Base-by-base conservation (phyloP, 495 filamentous ascomycete genomes). In the Alectoria sarmentosa region DNA sequence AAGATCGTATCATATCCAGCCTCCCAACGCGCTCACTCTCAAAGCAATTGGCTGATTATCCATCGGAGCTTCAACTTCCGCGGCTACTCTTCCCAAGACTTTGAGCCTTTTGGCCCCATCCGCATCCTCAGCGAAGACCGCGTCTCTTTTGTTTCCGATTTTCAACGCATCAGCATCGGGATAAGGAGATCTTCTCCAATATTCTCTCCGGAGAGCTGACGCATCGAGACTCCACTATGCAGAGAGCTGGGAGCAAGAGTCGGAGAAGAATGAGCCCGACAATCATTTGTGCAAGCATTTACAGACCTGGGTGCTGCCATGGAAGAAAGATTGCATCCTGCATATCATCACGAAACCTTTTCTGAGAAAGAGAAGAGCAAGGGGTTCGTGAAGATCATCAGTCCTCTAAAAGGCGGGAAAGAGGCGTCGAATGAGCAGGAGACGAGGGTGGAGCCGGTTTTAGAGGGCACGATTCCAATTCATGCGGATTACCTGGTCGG, bases 1-100 rank as follows among this genome's bases (percentile, higher is more conserved):
- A 37, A 28, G 44, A 61, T 52, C 21, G 44, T 61, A 32, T 79
- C 81, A 30, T 86, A 86, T 69, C 80, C 76, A 66, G 88, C 85
- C 41, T 71, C 71, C 44, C 79, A 82, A 38, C 82, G 89, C 56
- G 90, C 89, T 46, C 88, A 92, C 72, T 80, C 83, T 64, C 82
- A 91, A 71, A 86, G 88, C 73, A 88, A 86, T 72, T 93, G 89
- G 89, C 84, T 92, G n/a, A 86, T 92, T 74, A 86, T 83, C 30
- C 91, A 86, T 77, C 90, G 92, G 78, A 90, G 86, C 63, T 92
- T 95, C 81, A 83, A 80, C 74, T 92, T 92, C 72, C 88, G 88
- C 64, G 74, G 76, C 65, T 92, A 91, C 81, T 83, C 84, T 76
- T 82, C 90, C 74, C 86, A 86, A 39, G 66, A 70, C 2, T 87